Base-by-base conservation (phyloP, 305 asterid genomes). In the Fraxinus sp. region DNA sequence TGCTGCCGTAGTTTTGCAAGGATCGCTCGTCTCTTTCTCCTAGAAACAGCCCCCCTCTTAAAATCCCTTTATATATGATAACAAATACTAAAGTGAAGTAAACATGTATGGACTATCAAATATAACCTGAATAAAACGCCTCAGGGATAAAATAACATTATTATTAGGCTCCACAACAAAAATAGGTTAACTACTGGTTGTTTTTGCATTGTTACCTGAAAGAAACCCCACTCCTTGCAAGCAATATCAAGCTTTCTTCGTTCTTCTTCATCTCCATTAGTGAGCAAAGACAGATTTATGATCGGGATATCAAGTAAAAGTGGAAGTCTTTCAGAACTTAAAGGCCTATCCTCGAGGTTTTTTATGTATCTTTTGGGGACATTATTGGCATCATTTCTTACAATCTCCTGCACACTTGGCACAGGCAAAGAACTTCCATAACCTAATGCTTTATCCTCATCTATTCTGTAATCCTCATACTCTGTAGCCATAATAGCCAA, bases 141-240 rank as follows among this genome's bases (percentile, higher is more conserved):
- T 13, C 52, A 13, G n/a, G 55, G 5, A 46, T 46, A 46, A 46
- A 11, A 2, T 46, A 46, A 46, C n/a, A 46, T 46, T 46, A 11
- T 46, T 13, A 46, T 46, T 46, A 46, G n/a, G n/a, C 55, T 2
- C 55, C 55, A 13, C 55, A 46, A 46, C 55, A 46, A 46, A 46
- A 46, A 46, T 11, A 46, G 4, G 55, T 46, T 11, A 46, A 11
- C 55, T 13, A 46, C 55, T 2, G 0, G 55, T 46, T 5, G 0
- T 46, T 46, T 46, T 46, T 46, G 5, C 55, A 11, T 46, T 46
- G n/a, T 64, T 86, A 90, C 92, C 89, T 85, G 93, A 79, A 90
- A 90, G 85, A 90, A 90, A 20, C 94, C 91, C 94, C 92, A 90
- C 59, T 89, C 77, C 18, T 89, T 84, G 81, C 89, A 89, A 68